phyloP scores from a whole-genome alignment of 768 basidiomycete genomes.

The Roridomyces roridus region DNA sequence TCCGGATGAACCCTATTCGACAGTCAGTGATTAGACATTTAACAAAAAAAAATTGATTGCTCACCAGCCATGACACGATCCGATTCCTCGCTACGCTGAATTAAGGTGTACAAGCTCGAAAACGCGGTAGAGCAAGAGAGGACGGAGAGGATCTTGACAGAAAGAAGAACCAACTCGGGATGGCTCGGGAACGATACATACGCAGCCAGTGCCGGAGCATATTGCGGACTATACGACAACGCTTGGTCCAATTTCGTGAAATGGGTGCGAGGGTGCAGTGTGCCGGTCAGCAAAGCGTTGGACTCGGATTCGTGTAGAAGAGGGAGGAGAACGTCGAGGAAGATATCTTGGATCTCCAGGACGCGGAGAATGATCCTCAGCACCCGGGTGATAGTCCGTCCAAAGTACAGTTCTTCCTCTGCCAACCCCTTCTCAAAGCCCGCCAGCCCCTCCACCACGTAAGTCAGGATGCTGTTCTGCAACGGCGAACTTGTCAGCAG shows the following conservation, averaged over 20 bases:
- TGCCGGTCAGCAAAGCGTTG: constrained; percentile 58
- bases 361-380: constrained; percentile 83
- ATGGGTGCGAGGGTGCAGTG: constrained; percentile 66
- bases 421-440: constrained; percentile 76
- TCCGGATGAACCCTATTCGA: constrained; percentile 66
- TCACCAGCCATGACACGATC: constrained; percentile 71
- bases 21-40: neutral
- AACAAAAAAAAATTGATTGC: neutral
- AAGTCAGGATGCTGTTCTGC: constrained; percentile 75
- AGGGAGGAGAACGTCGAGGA: constrained; percentile 87
- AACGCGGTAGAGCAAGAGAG: constrained; percentile 74
- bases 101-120: constrained; percentile 75
- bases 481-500: constrained; percentile 76
- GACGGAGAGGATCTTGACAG: constrained; percentile 75
- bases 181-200: constrained; percentile 77
- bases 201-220: constrained; percentile 82
- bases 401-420: constrained; percentile 74
- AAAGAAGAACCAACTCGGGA: constrained; percentile 75
- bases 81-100: constrained; percentile 83
- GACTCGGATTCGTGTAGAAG: constrained; percentile 73
- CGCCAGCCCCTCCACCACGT: constrained; percentile 81
- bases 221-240: constrained; percentile 69
- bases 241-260: constrained; percentile 80
- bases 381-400: constrained; percentile 77
- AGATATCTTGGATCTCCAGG: constrained; percentile 86